phyloP scores from a whole-genome alignment of 352 stramenopile genomes.

The Pythium dissotocum region DNA sequence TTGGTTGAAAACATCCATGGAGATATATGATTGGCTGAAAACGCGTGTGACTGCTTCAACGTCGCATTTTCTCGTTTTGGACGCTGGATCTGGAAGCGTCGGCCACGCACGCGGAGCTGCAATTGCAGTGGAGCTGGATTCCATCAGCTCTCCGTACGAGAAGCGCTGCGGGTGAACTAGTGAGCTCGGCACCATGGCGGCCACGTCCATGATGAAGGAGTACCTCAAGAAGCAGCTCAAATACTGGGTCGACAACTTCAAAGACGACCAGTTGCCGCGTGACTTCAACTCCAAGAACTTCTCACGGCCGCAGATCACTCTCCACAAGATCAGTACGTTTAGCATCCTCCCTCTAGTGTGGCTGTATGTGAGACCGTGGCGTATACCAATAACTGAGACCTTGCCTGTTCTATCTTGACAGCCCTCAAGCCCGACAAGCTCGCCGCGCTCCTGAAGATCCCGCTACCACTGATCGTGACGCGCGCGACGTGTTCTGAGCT shows the following conservation, averaged over 20 bases:
- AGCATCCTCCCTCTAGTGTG: background rate
- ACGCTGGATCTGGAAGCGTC: background rate
- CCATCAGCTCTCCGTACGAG: too few relatives aligned
- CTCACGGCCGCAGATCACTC: constrained; percentile 42
- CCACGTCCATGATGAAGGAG: constrained; percentile 67
- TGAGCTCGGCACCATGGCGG: constrained; percentile 16
- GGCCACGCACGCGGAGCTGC: background rate
- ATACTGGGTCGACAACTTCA: constrained; percentile 69
- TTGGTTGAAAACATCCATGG: background rate
- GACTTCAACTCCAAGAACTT: constrained; percentile 57
- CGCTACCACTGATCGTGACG: constrained; percentile 52
- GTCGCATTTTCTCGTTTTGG: background rate
- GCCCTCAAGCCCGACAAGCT: constrained; percentile 71
- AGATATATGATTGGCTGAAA: background rate
- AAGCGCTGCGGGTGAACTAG: background rate
- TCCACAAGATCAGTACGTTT: constrained; percentile 50
- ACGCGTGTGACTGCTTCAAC: background rate
- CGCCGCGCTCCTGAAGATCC: constrained; percentile 43
- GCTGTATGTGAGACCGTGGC: background rate
- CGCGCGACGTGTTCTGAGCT: constrained; percentile 53
- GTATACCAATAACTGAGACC: background rate
- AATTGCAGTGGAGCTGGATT: background rate
- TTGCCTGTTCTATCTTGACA: constrained; percentile 19
- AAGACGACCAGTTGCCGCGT: constrained; percentile 55
- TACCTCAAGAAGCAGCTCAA: constrained; percentile 64